Evolutionary conservation across 139 green algal species (phyloP).

Genomic region (Zygnema cylindricum): DNA sequence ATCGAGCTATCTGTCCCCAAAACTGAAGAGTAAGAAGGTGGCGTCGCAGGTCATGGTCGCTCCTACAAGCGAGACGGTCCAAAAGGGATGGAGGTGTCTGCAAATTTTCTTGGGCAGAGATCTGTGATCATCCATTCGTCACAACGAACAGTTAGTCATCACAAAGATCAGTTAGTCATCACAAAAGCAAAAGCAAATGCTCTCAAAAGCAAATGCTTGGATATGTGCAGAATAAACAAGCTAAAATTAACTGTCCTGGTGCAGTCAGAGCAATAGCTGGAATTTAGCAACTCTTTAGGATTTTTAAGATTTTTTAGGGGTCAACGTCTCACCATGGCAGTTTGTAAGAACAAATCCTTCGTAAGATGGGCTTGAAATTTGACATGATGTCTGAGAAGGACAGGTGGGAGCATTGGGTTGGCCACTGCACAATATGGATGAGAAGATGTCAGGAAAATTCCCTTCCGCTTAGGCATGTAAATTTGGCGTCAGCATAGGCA

Average conservation of each 20-base stretch:
- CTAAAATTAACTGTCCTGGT: neutral
- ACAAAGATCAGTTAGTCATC: neutral
- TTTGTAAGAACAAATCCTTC: neutral
- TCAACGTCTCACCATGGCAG: neutral
- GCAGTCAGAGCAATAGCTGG: neutral
- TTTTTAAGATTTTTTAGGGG: neutral
- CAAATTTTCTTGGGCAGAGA: neutral
- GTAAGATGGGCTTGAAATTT: neutral
- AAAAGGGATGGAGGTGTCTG: neutral
- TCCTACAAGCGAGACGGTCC: neutral
- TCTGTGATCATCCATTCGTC: neutral
- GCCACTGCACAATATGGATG: neutral
- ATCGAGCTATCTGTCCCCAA: constrained; percentile 3
- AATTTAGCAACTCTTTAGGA: neutral
- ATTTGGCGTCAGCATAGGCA: neutral
- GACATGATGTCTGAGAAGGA: neutral
- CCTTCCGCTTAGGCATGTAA: neutral
- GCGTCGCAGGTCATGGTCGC: neutral
- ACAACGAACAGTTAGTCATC: neutral
- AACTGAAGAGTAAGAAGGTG: constrained; percentile 35
- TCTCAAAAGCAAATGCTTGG: neutral
- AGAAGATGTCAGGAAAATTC: neutral
- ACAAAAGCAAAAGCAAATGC: neutral
- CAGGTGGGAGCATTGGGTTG: neutral
- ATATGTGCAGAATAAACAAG: neutral